Percentiles rank a stretch among this genome's conserved stretches.
Conservation (phyloP, 192 early-diverging fungal genomes). For the Podila clonocystis region DNA sequence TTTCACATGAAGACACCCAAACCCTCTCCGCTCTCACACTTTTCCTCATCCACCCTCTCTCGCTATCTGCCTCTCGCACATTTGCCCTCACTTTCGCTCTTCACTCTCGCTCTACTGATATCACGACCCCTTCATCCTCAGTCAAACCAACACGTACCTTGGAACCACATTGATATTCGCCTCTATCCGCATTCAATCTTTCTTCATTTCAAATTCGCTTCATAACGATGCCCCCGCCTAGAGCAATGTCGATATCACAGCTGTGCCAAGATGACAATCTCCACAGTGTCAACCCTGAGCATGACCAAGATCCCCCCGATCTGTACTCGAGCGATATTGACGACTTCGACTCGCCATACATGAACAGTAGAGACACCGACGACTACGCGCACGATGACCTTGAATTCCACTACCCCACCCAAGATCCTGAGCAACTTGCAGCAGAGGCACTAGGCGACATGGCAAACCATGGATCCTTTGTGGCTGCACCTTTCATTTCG, state of each 20-base stretch:
- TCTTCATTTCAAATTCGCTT: neutral
- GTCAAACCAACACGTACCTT: too few relatives aligned
- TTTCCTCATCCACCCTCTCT: neutral
- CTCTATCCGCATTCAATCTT: neutral
- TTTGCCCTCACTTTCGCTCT: neutral
- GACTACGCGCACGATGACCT: conserved; percentile 12
- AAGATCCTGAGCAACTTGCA: conserved; percentile 37
- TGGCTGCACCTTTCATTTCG: conserved; percentile 68
- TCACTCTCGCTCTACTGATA: neutral
- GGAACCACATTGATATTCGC: neutral
- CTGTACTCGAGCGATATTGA: conserved; percentile 20
- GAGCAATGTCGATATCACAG: conserved; percentile 43
- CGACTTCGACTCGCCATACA: conserved; percentile 7
- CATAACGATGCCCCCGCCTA: conserved; percentile 1
- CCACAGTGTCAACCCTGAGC: conserved; percentile 13
- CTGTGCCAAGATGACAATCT: conserved; percentile 39
- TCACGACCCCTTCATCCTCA: neutral
- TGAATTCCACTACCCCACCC: neutral
- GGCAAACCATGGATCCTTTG: conserved; percentile 14
- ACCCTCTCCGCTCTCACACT: too few relatives aligned
- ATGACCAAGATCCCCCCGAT: conserved; percentile 23
- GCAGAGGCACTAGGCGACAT: conserved; percentile 39
- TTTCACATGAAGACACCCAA: too few relatives aligned
- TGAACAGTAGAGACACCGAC: neutral
- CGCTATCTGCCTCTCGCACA: neutral